phyloP scores from a whole-genome alignment of 2,329 filamentous ascomycete genomes.

The Pestalotiopsis sp. region DNA sequence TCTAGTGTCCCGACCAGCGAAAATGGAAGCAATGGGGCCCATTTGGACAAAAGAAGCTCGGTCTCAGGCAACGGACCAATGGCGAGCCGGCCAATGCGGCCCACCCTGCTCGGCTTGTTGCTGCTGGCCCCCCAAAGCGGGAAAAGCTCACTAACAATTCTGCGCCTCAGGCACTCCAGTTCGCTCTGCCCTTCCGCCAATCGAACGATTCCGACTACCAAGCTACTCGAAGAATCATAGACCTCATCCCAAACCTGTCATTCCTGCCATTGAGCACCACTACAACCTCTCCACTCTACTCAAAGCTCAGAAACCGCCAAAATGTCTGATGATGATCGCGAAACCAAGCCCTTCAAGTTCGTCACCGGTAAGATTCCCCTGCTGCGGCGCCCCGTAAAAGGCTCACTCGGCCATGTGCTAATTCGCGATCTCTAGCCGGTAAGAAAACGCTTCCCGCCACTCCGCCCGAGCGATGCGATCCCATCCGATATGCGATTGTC shows the following conservation, averaged over 20 bases:
- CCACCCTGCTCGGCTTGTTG: not conserved
- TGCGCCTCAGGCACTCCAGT: slow-evolving; percentile 9
- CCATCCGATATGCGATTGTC: slow-evolving; percentile 18
- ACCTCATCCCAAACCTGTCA: slow-evolving; percentile 32
- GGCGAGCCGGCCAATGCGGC: not conserved
- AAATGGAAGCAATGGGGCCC: slow-evolving; percentile 7
- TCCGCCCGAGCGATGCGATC: not conserved
- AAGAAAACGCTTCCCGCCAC: slow-evolving; percentile 11
- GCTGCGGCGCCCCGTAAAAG: slow-evolving; percentile 29
- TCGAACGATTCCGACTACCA: slow-evolving; percentile 10
- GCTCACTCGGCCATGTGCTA: slow-evolving; percentile 33
- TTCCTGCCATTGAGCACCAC: slow-evolving; percentile 35
- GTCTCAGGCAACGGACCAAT: slow-evolving; percentile 4
- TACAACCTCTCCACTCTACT: slow-evolving; percentile 29
- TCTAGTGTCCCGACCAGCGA: slow-evolving; percentile 4
- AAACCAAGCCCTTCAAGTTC: slow-evolving; percentile 99
- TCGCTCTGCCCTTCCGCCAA: slow-evolving; percentile 9
- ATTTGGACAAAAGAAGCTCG: slow-evolving; percentile 9
- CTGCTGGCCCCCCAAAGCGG: not conserved
- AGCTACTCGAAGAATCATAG: slow-evolving; percentile 35
- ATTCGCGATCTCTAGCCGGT: slow-evolving; percentile 14
- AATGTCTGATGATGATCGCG: slow-evolving; percentile 89
- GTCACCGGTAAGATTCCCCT: slow-evolving; percentile 79
- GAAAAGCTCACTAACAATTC: slow-evolving; percentile 3
- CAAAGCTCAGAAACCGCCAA: slow-evolving; percentile 52